Evolutionary conservation across 1,139 yeast genomes (phyloP).

Genomic region (Yamadazyma dendronema): DNA sequence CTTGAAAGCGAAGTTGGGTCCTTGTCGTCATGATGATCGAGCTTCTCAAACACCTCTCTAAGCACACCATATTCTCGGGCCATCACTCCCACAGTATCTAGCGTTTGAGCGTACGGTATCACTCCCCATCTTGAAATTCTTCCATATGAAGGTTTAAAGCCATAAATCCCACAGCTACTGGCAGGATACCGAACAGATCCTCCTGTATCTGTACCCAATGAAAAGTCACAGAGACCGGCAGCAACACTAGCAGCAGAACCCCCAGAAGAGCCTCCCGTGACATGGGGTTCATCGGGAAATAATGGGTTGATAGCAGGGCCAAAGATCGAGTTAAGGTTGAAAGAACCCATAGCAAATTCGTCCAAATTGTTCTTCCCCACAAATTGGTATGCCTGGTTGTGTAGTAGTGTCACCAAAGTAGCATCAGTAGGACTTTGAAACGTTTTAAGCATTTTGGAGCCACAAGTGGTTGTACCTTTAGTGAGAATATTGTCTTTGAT

Average conservation of each 20-base stretch:
- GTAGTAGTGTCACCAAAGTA: conserved; percentile 61
- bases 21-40: conserved; percentile 62
- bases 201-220: conserved; percentile 93
- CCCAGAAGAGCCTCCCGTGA: conserved; percentile 93
- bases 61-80: conserved; percentile 47
- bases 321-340: conserved; percentile 53
- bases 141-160: conserved; percentile 94
- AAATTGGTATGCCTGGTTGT: conserved; percentile 49
- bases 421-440: conserved; percentile 81
- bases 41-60: conserved; percentile 47
- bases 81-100: conserved; percentile 90
- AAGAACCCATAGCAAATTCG: conserved; percentile 96
- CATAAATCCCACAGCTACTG: conserved; percentile 76
- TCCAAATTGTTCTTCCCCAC: conserved; percentile 92
- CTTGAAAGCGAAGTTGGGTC: conserved; percentile 76
- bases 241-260: conserved; percentile 95
- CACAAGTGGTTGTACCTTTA: conserved; percentile 66
- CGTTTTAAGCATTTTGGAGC: conserved; percentile 56
- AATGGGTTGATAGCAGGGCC: conserved; percentile 75
- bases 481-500: conserved; percentile 80
- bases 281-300: conserved; percentile 32
- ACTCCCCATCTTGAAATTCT: conserved; percentile 90
- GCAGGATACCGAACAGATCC: conserved; percentile 95
- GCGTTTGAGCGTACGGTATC: conserved; percentile 86
- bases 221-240: conserved; percentile 60